Conservation (phyloP, 2,329 filamentous ascomycete genomes). For the Fusarium sulawesiense region DNA sequence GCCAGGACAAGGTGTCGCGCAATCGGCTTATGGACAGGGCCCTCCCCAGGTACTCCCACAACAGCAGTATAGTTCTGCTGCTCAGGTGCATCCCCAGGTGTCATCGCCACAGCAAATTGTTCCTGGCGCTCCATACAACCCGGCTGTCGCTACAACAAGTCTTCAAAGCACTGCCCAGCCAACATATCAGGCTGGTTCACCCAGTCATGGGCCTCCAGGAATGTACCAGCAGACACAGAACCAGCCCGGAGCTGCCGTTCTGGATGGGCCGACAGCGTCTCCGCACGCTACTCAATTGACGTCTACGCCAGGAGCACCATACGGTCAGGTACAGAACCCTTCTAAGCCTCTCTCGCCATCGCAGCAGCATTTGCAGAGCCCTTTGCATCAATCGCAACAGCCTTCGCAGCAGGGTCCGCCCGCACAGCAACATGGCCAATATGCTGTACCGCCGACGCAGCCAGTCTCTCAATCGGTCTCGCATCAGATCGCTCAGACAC, state of each 20-base stretch:
- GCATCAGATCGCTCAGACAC: neutral
- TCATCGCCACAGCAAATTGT: slow-evolving; percentile 7
- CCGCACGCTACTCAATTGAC: neutral
- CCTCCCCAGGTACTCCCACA: neutral
- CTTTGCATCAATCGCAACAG: neutral
- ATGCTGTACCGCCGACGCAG: fast-evolving
- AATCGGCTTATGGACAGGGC: neutral
- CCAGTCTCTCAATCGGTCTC: neutral
- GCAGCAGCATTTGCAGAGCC: neutral
- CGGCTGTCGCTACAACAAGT: neutral
- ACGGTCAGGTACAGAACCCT: neutral
- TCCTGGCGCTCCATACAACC: neutral
- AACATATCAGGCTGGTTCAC: neutral
- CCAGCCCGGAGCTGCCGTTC: neutral
- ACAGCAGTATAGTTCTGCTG: neutral
- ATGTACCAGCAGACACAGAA: neutral
- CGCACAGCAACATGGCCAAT: neutral
- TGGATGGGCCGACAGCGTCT: neutral
- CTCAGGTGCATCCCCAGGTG: neutral
- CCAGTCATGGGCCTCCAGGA: neutral
- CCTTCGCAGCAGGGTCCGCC: neutral
- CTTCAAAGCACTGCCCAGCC: neutral
- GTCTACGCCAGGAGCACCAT: fast-evolving
- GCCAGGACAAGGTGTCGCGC: neutral
- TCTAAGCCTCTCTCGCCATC: neutral